Percentiles rank a stretch among this genome's conserved stretches.
Evolutionary conservation across 2,329 filamentous ascomycete genomes (phyloP).

Genomic region (Penicillium sp.): DNA sequence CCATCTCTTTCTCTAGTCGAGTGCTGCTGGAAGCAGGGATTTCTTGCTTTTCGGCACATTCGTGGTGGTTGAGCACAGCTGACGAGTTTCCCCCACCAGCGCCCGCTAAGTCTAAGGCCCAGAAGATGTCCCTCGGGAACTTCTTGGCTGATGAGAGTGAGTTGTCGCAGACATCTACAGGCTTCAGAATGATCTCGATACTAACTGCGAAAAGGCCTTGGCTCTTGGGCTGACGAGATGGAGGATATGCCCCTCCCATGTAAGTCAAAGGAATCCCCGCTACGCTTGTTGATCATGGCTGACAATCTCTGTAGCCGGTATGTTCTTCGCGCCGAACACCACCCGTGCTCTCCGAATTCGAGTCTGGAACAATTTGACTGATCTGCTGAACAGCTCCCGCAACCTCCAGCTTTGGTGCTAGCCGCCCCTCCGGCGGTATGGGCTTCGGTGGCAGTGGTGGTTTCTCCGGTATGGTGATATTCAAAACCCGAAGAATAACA

Average conservation of each 20-base stretch:
- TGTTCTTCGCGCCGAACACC: constrained; percentile 15
- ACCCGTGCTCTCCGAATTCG: constrained; percentile 1
- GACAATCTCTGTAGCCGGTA: constrained; percentile 31
- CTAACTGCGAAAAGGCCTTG: constrained; percentile 57
- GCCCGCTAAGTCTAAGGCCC: constrained; percentile 87
- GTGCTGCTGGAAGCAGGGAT: background rate
- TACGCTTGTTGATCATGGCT: constrained; percentile 9
- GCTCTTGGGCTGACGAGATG: constrained; percentile 99
- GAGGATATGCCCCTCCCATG: constrained; percentile 76
- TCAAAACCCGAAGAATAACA: background rate
- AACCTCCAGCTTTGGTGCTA: constrained; percentile 50
- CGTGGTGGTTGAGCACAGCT: constrained; percentile 45
- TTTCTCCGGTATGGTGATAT: constrained; percentile 23
- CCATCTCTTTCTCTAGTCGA: constrained; percentile 11
- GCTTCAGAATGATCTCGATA: constrained; percentile 8
- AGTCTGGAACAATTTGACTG: constrained; percentile 9
- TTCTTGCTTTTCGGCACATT: background rate
- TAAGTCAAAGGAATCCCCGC: constrained; percentile 49
- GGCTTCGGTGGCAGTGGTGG: constrained; percentile 36
- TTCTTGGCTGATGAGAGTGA: constrained; percentile 91
- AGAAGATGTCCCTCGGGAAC: constrained; percentile 97
- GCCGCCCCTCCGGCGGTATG: constrained; percentile 46
- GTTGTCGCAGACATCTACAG: constrained; percentile 37
- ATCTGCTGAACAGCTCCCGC: constrained; percentile 37
- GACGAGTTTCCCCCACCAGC: constrained; percentile 52